Base-by-base conservation (phyloP, 202 grass and related monocot species). In the Panicum virgatum region DNA sequence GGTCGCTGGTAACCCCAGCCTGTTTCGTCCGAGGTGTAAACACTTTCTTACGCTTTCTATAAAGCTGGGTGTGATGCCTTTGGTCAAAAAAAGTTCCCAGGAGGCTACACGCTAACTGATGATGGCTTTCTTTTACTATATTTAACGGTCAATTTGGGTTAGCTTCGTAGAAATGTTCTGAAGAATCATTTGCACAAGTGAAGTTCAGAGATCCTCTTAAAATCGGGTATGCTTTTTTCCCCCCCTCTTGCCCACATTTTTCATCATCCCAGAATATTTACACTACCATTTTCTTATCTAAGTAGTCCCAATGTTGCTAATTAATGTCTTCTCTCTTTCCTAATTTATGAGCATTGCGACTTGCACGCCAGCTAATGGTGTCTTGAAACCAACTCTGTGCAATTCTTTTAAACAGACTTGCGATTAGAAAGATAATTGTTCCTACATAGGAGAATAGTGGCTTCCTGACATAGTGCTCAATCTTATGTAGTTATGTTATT, bases 101-200 rank as follows among this genome's bases (percentile, higher is more conserved):
- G 62, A 50, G 19, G 42, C 51, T 73, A 32, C 73, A 16, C 30
- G 30, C 53, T 14, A 53, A 11, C 39, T 69, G 25, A 80, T 78
- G 40, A 27, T 80, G 80, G 18, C 10, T 53, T 18, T 48, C 4
- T 25, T 78, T 77, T 63, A 60, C 60, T 72, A 38, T 66, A 2
- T 54, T 50, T 53, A 82, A 98, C 90, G 82, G 73, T 42, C 84
- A 86, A 25, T 84, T 76, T 32, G 84, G 86, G 54, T 86, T 90
- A 80, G 96, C 90, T 83, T 98, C 92, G 46, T 95, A 92, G 96
- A 95, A 93, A 93, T 98, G 96, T 80, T 98, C 96, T 37, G 96
- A 98, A 88, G 96, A 98, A 73, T 93, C 96, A 53, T 98, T 98
- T 90, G 84, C 88, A 5, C 76, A 98, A 93, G 96, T 98, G 76